Percentiles rank a stretch among this genome's conserved stretches.
Conservation (phyloP, 257 asterid species). For the Nemophila menziesii region DNA sequence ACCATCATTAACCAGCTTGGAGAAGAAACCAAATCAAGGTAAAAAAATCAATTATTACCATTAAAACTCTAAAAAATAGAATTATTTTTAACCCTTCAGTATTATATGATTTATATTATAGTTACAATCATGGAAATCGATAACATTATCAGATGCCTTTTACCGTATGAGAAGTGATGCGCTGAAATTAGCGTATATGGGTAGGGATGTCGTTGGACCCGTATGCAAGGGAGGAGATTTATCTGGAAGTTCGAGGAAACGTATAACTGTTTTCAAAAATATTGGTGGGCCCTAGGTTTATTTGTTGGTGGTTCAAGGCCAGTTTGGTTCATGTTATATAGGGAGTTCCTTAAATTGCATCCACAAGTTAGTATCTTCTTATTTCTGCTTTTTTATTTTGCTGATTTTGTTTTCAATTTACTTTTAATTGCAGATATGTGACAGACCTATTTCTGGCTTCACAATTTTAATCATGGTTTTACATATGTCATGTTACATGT, state of each 20-base stretch:
- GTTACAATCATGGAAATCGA: too few relatives aligned
- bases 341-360: slow-evolving; percentile 83
- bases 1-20: too few relatives aligned
- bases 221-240: slow-evolving; percentile 70
- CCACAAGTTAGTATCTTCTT: slow-evolving; percentile 63
- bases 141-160: too few relatives aligned
- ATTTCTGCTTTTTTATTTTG: neutral
- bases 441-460: slow-evolving; percentile 85
- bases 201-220: slow-evolving; percentile 59
- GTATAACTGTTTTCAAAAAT: slow-evolving; percentile 65
- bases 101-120: too few relatives aligned
- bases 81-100: too few relatives aligned
- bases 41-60: too few relatives aligned
- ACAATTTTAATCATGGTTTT: slow-evolving; percentile 94
- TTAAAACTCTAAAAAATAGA: too few relatives aligned
- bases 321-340: slow-evolving; percentile 85
- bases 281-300: slow-evolving; percentile 86
- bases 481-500: slow-evolving; percentile 82
- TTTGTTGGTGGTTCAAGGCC: slow-evolving; percentile 80
- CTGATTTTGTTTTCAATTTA: slow-evolving; percentile 1
- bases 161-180: too few relatives aligned
- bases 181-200: too few relatives aligned
- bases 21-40: too few relatives aligned
- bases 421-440: slow-evolving; percentile 61
- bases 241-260: slow-evolving; percentile 49